These are phyloP conservation scores for Beauveria pseudobassiana DNA, from an alignment of 2,329 filamentous ascomycete species.

Conservation along the genomic window DNA sequence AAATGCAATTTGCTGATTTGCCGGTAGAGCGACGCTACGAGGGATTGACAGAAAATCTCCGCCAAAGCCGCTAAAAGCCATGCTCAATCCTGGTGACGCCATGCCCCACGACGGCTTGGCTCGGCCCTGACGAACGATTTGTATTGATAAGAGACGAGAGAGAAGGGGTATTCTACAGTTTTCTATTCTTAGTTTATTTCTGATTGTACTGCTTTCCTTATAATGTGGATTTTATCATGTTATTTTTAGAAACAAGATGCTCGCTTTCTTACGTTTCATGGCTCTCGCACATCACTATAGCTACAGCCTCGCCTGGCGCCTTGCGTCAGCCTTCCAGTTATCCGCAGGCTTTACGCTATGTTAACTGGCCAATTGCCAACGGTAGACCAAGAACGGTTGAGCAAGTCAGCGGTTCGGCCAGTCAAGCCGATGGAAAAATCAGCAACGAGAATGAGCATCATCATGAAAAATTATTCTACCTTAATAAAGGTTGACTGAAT, in stretches of 20 bases:
- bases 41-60: not conserved
- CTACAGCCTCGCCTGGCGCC: not conserved
- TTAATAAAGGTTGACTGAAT: no score
- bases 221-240: not conserved
- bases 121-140: not conserved
- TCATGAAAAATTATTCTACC: no score
- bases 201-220: not conserved
- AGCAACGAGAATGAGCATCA: no score
- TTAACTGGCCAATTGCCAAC: not conserved
- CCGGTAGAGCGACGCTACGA: not conserved
- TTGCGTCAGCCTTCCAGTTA: not conserved
- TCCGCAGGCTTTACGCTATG: not conserved
- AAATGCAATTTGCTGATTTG: no score
- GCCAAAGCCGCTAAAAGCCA: not conserved
- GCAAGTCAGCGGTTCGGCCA: not conserved
- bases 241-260: no score
- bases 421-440: not conserved
- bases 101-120: conserved; percentile 1
- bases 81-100: not conserved
- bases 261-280: no score
- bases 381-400: not conserved
- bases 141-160: no score
- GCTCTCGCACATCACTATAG: no score
- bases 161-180: no score
- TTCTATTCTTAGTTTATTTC: not conserved